These are phyloP conservation scores for Rubroboletus satanas DNA, from an alignment of 768 basidiomycete species.

Conservation along the genomic window DNA sequence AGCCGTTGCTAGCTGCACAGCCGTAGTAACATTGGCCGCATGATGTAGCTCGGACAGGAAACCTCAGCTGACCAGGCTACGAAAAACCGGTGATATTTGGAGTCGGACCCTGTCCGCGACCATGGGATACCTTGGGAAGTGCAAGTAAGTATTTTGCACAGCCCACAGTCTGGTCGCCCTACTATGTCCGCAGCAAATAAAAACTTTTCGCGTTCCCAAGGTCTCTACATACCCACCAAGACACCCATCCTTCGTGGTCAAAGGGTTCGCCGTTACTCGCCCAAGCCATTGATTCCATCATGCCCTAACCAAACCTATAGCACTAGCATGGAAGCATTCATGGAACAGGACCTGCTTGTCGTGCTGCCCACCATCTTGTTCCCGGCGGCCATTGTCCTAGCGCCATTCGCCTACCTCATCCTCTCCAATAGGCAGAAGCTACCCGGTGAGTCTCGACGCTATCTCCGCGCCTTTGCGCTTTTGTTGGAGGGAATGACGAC, in stretches of 20 bases:
- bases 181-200: background rate
- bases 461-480: background rate
- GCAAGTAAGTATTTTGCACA: background rate
- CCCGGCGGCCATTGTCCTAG: conserved; percentile 7
- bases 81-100: too few species aligned
- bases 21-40: too few species aligned
- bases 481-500: background rate
- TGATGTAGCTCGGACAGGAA: too few species aligned
- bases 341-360: conserved; percentile 1
- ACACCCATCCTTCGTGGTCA: background rate
- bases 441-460: conserved; percentile 14
- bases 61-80: too few species aligned
- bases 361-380: conserved; percentile 12
- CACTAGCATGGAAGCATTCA: background rate
- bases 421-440: background rate
- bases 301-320: background rate
- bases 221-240: background rate
- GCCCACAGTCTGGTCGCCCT: background rate
- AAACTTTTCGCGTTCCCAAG: background rate
- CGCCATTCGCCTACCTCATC: conserved; percentile 16
- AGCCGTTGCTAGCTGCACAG: too few species aligned
- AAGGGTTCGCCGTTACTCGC: background rate
- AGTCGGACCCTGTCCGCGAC: too few species aligned
- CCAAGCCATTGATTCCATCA: background rate
- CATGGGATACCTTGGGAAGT: background rate